Evolutionary conservation across 1,139 yeast genomes (phyloP), one percentile per base, ranked within the genome.

Genomic region (Debaryomyces subglobosus): DNA sequence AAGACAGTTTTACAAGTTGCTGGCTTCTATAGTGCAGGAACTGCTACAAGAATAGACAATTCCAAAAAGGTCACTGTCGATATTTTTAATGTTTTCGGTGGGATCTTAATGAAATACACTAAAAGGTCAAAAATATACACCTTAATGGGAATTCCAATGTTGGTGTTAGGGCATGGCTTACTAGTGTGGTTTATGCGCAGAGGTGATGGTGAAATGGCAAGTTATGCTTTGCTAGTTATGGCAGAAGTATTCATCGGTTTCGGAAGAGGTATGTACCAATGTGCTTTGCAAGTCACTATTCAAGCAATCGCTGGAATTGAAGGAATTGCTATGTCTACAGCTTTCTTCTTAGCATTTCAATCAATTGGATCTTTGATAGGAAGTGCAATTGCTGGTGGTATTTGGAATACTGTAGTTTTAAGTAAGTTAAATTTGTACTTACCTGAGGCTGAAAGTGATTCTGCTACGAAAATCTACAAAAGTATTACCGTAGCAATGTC

Each of bases 11-110:
- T 61, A 60, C 57, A 51, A 58, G 53, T 53, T 56, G 44, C 50
- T 35, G 39, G 55, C 48, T 44, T 49, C 60, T 3, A 46, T 53
- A 36, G 60, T 16, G 59, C 67, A 23, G 67, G 69, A 30, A 62
- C 60, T 52, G 62, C 67, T 53, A 41, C 54, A 10, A 56, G 66
- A 47, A 63, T 60, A 34, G 68, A 59, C 55, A 50, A 56, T 24
- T 52, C 69, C 33, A 62, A 62, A 49, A 62, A 57, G 47, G 63
- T 62, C 23, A 67, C 63, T 34, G 54, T 67, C 4, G 54, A 64
- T 45, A 52, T 67, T 48, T 58, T 60, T 59, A 48, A 55, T 39
- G 54, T 63, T 13, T 48, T 64, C 12, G 57, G 63, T 34, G 72
- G 72, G 27, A 9, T 55, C 20, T 46, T 48, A 32, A 55, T 68